Evolutionary conservation across 163 green algal species (phyloP).

Genomic region (Scenedesmus sp.): DNA sequence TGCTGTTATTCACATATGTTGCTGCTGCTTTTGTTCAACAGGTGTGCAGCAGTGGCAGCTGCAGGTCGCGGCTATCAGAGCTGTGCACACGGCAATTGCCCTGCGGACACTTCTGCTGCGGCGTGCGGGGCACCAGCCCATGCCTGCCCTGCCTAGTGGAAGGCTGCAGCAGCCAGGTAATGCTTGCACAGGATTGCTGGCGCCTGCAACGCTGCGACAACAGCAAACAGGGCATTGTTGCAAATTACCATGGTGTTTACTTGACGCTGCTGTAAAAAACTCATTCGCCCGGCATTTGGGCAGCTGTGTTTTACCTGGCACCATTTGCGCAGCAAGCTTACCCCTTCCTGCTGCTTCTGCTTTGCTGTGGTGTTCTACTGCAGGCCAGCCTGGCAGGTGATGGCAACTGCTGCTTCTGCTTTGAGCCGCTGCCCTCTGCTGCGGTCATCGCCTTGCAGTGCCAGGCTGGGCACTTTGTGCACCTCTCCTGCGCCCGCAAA

Average conservation of each 20-base stretch:
- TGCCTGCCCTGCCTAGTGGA: constrained; percentile 50
- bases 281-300: background rate
- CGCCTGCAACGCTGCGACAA: background rate
- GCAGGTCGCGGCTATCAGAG: background rate
- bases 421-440: constrained; percentile 27
- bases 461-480: constrained; percentile 30
- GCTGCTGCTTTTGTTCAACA: background rate
- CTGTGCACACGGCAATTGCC: constrained; percentile 48
- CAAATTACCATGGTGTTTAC: background rate
- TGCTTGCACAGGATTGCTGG: background rate
- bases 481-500: background rate
- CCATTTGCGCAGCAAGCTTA: background rate
- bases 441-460: constrained; percentile 17
- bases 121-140: background rate
- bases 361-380: background rate
- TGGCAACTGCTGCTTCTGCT: constrained; percentile 53
- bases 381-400: constrained; percentile 3
- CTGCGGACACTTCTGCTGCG: constrained; percentile 54
- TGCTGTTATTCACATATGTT: background rate
- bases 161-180: constrained; percentile 25
- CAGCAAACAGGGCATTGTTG: background rate
- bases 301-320: background rate
- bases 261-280: background rate
- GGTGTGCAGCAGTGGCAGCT: constrained; percentile 32
- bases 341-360: background rate